Evolutionary conservation across 768 basidiomycete genomes (phyloP).

Genomic region (Rhodotorula paludigena): DNA sequence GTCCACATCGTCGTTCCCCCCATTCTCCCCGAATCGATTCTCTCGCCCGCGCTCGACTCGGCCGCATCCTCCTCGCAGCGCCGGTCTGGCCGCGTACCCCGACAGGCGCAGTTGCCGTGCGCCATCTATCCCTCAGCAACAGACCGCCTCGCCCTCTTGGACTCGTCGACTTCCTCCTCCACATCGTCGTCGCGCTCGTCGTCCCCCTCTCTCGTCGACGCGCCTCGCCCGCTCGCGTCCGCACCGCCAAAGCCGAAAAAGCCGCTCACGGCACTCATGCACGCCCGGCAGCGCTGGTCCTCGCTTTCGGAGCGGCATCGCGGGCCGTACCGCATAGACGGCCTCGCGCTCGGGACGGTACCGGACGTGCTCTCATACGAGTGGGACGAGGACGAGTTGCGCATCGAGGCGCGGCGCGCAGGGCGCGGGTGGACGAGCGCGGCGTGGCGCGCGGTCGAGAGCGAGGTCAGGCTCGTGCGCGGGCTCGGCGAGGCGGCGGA

Average conservation of each 20-base stretch:
- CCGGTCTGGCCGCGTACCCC: background rate
- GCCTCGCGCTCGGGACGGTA: background rate
- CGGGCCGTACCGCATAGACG: background rate
- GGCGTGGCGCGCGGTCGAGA: background rate
- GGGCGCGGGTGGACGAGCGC: background rate
- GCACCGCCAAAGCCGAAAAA: background rate
- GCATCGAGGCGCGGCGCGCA: background rate
- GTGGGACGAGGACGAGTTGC: slow-evolving; percentile 2
- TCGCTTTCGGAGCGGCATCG: background rate
- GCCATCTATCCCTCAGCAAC: background rate
- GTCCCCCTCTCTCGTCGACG: background rate
- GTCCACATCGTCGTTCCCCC: background rate
- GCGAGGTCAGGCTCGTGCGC: background rate
- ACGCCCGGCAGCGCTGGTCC: background rate
- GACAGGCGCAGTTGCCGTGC: background rate
- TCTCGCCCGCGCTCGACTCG: background rate
- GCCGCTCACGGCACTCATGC: background rate
- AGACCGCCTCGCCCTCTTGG: background rate
- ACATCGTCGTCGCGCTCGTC: background rate
- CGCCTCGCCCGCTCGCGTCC: background rate
- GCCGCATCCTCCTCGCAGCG: background rate
- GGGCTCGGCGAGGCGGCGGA: too few relatives aligned
- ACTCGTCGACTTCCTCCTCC: background rate
- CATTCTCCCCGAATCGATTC: background rate
- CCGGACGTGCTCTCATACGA: background rate